A percentile compares a stretch with the other conserved stretches of the same genome.
Conservation (phyloP, 1,284 basidiomycete species). For the Pseudozyma flocculosa region DNA sequence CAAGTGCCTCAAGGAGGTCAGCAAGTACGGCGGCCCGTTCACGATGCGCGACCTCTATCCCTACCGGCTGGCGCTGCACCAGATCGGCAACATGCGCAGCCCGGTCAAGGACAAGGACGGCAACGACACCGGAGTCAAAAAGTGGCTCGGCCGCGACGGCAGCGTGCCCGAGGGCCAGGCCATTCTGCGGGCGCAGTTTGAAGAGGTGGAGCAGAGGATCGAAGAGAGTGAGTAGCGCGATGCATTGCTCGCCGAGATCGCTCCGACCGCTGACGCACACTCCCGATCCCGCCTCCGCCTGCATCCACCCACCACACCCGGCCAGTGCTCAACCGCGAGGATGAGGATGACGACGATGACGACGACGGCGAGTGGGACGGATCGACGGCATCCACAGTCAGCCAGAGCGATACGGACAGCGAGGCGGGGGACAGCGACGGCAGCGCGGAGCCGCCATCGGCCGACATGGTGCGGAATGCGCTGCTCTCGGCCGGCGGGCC, state of each 20-base stretch:
- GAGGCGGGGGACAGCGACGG: conserved; percentile 25
- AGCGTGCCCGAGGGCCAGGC: conserved; percentile 92
- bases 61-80: conserved; percentile 91
- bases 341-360: conserved; percentile 52
- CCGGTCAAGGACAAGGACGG: conserved; percentile 77
- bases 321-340: conserved; percentile 52
- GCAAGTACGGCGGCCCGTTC: conserved; percentile 94
- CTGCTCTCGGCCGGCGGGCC: conserved; percentile 22
- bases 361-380: conserved; percentile 40
- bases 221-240: conserved; percentile 60
- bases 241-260: not conserved
- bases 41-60: conserved; percentile 94
- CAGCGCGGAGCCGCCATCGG: conserved; percentile 17
- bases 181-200: conserved; percentile 91
- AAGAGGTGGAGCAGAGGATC: conserved; percentile 91
- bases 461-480: conserved; percentile 29
- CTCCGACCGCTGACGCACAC: not conserved
- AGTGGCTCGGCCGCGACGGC: conserved; percentile 65
- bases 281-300: not conserved
- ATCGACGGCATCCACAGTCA: conserved; percentile 26
- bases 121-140: conserved; percentile 44
- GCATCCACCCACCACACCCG: not conserved
- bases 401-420: conserved; percentile 20
- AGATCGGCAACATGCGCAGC: conserved; percentile 88
- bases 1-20: conserved; percentile 93